Evolutionary conservation across 352 stramenopile genomes (phyloP), one percentile per base, ranked within the genome.

Genomic region (Hyaloperonospora arabidopsidis): DNA sequence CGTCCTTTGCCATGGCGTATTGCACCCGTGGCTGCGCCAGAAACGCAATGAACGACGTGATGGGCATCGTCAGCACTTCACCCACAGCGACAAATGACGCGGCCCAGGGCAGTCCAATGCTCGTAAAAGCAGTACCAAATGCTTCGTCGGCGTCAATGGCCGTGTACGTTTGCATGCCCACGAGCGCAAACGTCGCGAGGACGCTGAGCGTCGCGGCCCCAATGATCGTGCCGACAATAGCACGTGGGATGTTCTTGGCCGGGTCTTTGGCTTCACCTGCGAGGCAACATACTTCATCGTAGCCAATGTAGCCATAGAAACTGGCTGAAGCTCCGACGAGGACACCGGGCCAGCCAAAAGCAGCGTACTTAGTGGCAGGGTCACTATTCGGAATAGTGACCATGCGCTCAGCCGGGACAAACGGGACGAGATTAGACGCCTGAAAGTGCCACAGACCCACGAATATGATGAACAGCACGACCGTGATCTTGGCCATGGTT

Each of bases 271-370:
- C 76, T 54, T 97, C 88, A 0, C 78, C 86, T 0, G 91, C 89
- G 13, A 98, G 61, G 49, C 93, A 98, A 65, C 90, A 97, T 2
- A 98, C 86, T 67, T 98, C 95, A 67, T 99, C 83, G 63, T 97
- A 99, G 13, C 96, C 96, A 52, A 99, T 85, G 65, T 97, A 98
- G 2, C 95, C 95, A 65, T 97, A 98, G 60, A 98, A 98, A 36
- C 86, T 96, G 28, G 88, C 88, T 25, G 89, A 95, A 0, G 89
- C 84, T 1, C 95, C 93, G 14, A 91, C 64, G 17, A 98, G 67
- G 6, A 98, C 74, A 0, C 88, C 87, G 0, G 70, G 70, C 68
- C 69, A 82, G 35, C 87, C 87, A 52, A 80, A 93, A 10, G 69
- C 69, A 10, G 8, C 25, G 25, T 3, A 3, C 3, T 3, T 3